Evolutionary conservation across 1,284 basidiomycete species (phyloP), one percentile per base, ranked within the genome.

Genomic region (Pterulicium gracile): DNA sequence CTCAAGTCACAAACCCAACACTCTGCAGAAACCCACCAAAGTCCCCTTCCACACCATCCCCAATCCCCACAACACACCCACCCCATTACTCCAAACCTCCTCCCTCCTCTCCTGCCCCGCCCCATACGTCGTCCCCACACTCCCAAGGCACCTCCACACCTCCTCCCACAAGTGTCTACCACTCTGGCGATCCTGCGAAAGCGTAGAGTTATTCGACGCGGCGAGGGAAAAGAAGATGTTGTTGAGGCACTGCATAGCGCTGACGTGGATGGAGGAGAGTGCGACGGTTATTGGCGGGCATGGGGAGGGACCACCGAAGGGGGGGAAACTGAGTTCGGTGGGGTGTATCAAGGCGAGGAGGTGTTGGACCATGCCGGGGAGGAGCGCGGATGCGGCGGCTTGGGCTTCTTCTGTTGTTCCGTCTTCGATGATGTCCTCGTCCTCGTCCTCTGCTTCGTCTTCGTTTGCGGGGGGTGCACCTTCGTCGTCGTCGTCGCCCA

Each of bases 181-280:
- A 1, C 63, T 66, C 15, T 71, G 69, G 5, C 64, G 61, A 49
- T 81, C 75, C 3, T 62, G 61, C 4, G 64, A 53, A 4, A 73
- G 59, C 15, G 58, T 61, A 20, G 66, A 52, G 47, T 62, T 69
- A 7, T 67, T 64, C 2, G 66, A 61, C 0, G 73, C 61, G 3
- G 81, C 72, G 18, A 88, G 70, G 1, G 88, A 83, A 43, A 95
- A 70, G 56, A 94, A 84, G 13, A 93, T 72, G 61, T 97, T 96
- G 60, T 91, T 94, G 47, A 96, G 73, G 54, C 90, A 92, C 61
- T 95, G 91, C 43, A 94, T 70, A 4, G 91, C 88, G 50, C 82
- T 73, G 44, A 90, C 70, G 59, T 95, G 91, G 41, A 95, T 77
- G 1, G 81, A 76, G 50, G 82, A 77, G 32, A 95, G 74, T 4